Evolutionary conservation across 768 basidiomycete genomes (phyloP), one percentile per base, ranked within the genome.

Genomic region (Pisolithus microcarpus): DNA sequence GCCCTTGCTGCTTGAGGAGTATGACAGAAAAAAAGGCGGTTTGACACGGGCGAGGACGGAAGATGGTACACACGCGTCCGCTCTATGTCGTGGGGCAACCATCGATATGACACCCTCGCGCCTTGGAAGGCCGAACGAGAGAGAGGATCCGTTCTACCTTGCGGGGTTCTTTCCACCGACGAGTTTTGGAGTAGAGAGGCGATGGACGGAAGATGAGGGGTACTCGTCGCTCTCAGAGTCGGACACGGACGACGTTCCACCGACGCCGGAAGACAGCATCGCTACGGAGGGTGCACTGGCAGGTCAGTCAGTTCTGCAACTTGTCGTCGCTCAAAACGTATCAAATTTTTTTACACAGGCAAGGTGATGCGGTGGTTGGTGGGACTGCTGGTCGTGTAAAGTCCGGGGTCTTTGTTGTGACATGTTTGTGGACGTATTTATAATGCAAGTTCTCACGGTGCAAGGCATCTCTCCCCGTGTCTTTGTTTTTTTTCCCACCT

Each of bases 141-240:
- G 61, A 38, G 70, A 70, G 49, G 77, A 79, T 53, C 75, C 76
- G 4, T 78, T 79, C 65, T 75, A 63, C 59, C 66, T 80, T 50
- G 61, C 63, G 30, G 71, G 71, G 8, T 79, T 79, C 65, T 78
- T 78, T 60, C 77, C 78, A 5, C 53, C 58, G 4, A 57, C 72
- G 9, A 55, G 56, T 38, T 51, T 58, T 21, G 58, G 48, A 39
- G 49, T 28, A 42, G 60, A 37, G 48, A 36, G 46, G 60, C 49
- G 57, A 50, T 28, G 43, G 63, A 63, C 24, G 64, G 60, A 21
- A 63, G 65, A 48, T 65, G 67, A 52, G 76, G 75, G 34, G 73
- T 56, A 59, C 34, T 79, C 78, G 78, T 58, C 75, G 59, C 60
- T 61, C 51, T 52, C 61, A 30, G 63, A 61, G 16, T 65, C 68